These are phyloP conservation scores for Allium cepa DNA, from an alignment of 106 monocot genomes.

Conservation along the genomic window DNA sequence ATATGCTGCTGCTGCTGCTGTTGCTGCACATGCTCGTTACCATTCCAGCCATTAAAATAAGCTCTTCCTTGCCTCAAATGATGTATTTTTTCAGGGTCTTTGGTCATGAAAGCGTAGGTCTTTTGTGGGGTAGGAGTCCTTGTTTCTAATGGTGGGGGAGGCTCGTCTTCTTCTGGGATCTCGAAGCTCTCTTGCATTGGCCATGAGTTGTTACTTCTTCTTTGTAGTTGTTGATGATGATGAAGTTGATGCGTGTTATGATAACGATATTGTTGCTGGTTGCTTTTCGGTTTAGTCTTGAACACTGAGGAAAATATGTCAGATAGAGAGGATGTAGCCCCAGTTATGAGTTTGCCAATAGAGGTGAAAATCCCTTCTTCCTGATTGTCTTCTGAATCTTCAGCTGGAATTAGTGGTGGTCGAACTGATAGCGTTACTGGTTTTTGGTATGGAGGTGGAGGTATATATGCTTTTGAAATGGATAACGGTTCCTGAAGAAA, in stretches of 20 bases:
- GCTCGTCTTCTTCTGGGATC: slow-evolving; percentile 69
- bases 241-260: not conserved
- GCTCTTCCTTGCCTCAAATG: slow-evolving; percentile 62
- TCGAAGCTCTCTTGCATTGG: slow-evolving; percentile 77
- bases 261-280: slow-evolving; percentile 17
- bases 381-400: slow-evolving; percentile 41
- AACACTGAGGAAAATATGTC: slow-evolving; percentile 38
- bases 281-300: slow-evolving; percentile 27
- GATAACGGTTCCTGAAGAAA: slow-evolving; percentile 46
- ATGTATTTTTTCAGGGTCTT: slow-evolving; percentile 73
- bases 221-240: slow-evolving; percentile 18
- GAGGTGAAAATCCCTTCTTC: slow-evolving; percentile 75
- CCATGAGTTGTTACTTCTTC: slow-evolving; percentile 28
- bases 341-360: slow-evolving; percentile 36
- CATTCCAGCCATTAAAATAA: slow-evolving; percentile 51
- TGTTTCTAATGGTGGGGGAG: slow-evolving; percentile 57
- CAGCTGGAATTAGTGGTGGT: slow-evolving; percentile 62
- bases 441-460: slow-evolving; percentile 55
- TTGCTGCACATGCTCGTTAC: slow-evolving; percentile 18
- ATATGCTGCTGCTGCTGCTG: slow-evolving; percentile 22
- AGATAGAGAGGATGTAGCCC: slow-evolving; percentile 33
- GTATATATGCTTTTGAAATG: slow-evolving; percentile 30
- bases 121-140: slow-evolving; percentile 67
- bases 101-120: slow-evolving; percentile 93
- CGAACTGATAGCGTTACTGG: slow-evolving; percentile 41